Evolutionary conservation across 1,139 yeast genomes (phyloP).

Genomic region (Suhomyces bolitotheri): DNA sequence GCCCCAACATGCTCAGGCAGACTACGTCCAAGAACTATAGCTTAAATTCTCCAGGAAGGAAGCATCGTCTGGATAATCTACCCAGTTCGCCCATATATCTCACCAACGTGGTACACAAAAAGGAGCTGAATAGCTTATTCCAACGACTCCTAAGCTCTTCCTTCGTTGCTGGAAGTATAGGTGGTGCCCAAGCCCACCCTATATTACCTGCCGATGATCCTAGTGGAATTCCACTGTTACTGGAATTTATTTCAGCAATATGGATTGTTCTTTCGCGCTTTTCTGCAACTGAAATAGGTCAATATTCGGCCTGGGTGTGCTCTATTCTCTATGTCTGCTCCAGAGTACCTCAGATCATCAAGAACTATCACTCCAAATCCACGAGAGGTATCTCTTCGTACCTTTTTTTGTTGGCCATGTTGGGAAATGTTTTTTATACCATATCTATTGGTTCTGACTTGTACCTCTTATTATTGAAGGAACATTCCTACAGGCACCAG

Average conservation of each 20-base stretch:
- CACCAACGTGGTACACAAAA: constrained; percentile 1
- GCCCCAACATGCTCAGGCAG: constrained; percentile 19
- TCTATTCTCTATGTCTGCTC: constrained; percentile 84
- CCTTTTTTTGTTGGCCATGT: constrained; percentile 38
- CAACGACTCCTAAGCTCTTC: constrained; percentile 10
- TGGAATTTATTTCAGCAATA: background rate
- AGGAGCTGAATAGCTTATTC: constrained; percentile 6
- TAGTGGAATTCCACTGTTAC: background rate
- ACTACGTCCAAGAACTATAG: constrained; percentile 2
- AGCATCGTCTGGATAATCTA: constrained; percentile 10
- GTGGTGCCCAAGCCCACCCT: constrained; percentile 4
- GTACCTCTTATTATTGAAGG: constrained; percentile 17
- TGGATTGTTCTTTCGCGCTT: background rate
- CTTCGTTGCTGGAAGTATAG: constrained; percentile 9
- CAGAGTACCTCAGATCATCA: constrained; percentile 76
- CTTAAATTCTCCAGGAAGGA: constrained; percentile 6
- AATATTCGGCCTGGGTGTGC: constrained; percentile 87
- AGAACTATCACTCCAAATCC: constrained; percentile 31
- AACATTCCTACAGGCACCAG: background rate
- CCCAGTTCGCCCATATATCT: constrained; percentile 14
- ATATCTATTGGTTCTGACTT: constrained; percentile 35
- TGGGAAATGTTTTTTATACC: constrained; percentile 39
- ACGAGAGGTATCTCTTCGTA: constrained; percentile 41
- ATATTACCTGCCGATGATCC: background rate
- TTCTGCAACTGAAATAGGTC: constrained; percentile 14